A percentile compares a stretch with the other conserved stretches of the same genome.
phyloP scores from a whole-genome alignment of 2,329 filamentous ascomycete species.

The Arthrinium phaeospermum region DNA sequence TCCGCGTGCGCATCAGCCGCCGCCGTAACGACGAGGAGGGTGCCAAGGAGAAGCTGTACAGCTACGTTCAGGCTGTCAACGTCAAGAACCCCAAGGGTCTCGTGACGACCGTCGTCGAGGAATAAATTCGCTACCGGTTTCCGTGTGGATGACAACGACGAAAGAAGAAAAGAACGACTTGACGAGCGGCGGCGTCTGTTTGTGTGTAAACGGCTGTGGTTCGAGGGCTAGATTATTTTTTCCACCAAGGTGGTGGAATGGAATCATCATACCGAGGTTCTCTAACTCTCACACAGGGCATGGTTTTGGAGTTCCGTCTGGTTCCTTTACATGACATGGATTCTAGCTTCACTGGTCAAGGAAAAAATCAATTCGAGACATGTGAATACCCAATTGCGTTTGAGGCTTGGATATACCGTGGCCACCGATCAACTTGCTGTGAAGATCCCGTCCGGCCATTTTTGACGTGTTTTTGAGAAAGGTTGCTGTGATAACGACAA shows the following conservation, averaged over 20 bases:
- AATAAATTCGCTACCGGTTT: conserved; percentile 36
- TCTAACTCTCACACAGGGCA: conserved; percentile 23
- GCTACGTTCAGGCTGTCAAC: conserved; percentile 99
- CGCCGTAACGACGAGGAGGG: conserved; percentile 99
- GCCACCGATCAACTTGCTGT: not conserved
- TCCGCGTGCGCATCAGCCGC: conserved; percentile 97
- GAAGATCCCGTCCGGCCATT: not conserved
- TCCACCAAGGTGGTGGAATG: conserved; percentile 11
- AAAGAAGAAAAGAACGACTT: conserved; percentile 18
- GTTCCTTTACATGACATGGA: conserved; percentile 24
- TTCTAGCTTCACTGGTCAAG: conserved; percentile 26
- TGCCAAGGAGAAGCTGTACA: conserved; percentile 99
- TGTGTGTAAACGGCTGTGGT: conserved; percentile 18
- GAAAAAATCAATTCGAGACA: conserved; percentile 17
- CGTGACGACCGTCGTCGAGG: conserved; percentile 85
- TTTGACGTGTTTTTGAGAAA: not conserved
- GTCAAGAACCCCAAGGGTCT: conserved; percentile 99
- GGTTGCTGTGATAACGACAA: no score
- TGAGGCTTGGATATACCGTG: not conserved
- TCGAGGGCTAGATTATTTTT: conserved; percentile 20
- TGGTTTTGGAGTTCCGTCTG: conserved; percentile 28
- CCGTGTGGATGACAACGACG: conserved; percentile 13
- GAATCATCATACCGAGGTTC: conserved; percentile 16
- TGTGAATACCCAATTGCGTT: conserved; percentile 11
- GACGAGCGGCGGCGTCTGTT: conserved; percentile 16